phyloP scores from a whole-genome alignment of 2,329 filamentous ascomycete genomes.

The Colletotrichum shisoi region DNA sequence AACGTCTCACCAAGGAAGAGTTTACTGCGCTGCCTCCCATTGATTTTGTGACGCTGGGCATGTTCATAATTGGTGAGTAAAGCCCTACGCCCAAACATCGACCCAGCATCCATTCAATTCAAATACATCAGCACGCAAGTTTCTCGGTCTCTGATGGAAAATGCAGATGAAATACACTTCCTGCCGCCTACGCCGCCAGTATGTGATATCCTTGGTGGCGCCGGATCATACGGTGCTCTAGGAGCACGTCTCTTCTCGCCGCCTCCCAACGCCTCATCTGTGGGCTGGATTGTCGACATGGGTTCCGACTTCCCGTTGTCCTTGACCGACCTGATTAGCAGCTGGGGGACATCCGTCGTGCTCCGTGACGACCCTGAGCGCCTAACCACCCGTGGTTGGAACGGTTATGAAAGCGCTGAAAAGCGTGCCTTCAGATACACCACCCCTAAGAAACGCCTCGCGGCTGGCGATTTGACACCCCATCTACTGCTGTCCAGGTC shows the following conservation, averaged over 20 bases:
- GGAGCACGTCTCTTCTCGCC: slow-evolving; percentile 90
- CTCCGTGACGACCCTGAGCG: slow-evolving; percentile 71
- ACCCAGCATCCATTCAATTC: neutral
- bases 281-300: slow-evolving; percentile 91
- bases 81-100: neutral
- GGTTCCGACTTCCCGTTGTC: slow-evolving; percentile 83
- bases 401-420: slow-evolving; percentile 78
- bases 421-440: slow-evolving; percentile 83
- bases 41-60: slow-evolving; percentile 74
- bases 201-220: slow-evolving; percentile 83
- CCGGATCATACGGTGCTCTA: slow-evolving; percentile 83
- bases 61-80: slow-evolving; percentile 74
- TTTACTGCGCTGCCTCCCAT: slow-evolving; percentile 48
- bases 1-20: slow-evolving; percentile 44
- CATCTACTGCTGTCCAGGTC: slow-evolving; percentile 74
- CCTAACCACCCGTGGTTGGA: slow-evolving; percentile 90
- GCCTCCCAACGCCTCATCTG: slow-evolving; percentile 66
- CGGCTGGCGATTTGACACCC: slow-evolving; percentile 73
- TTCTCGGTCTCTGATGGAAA: neutral
- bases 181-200: slow-evolving; percentile 72
- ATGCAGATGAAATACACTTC: slow-evolving; percentile 92
- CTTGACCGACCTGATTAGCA: slow-evolving; percentile 69
- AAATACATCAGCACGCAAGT: neutral
- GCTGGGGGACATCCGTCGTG: slow-evolving; percentile 79
- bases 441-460: slow-evolving; percentile 84